A percentile compares a stretch with the other conserved stretches of the same genome.
phyloP scores from a whole-genome alignment of 2,329 filamentous ascomycete genomes.

The Pyrenophora seminiperda region DNA sequence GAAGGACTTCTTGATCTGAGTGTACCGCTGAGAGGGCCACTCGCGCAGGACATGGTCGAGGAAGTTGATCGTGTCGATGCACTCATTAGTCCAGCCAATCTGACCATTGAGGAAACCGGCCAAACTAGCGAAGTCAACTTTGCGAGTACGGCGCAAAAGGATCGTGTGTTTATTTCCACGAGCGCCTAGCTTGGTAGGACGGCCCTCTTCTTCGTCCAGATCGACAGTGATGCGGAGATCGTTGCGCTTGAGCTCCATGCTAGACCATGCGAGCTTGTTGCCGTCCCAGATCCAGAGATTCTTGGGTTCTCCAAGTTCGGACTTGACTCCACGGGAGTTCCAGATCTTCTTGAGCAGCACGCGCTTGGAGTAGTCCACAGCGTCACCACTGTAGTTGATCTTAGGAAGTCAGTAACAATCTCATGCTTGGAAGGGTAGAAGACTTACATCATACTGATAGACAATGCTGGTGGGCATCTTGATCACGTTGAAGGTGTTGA shows the following conservation, averaged over 20 bases:
- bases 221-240: slow-evolving; percentile 64
- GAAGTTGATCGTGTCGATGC: slow-evolving; percentile 85
- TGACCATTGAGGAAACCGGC: slow-evolving; percentile 67
- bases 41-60: slow-evolving; percentile 88
- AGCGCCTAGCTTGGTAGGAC: slow-evolving; percentile 15
- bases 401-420: slow-evolving; percentile 43
- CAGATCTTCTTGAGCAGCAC: slow-evolving; percentile 77
- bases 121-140: slow-evolving; percentile 70
- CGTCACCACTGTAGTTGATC: slow-evolving; percentile 67
- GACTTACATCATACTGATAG: slow-evolving; percentile 83
- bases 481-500: slow-evolving; percentile 78
- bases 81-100: slow-evolving; percentile 57
- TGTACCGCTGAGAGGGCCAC: slow-evolving; percentile 69
- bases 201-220: slow-evolving; percentile 68
- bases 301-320: slow-evolving; percentile 52
- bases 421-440: not conserved
- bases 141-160: slow-evolving; percentile 67
- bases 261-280: slow-evolving; percentile 78
- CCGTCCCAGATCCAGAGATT: slow-evolving; percentile 78
- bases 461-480: slow-evolving; percentile 66
- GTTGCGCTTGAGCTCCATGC: slow-evolving; percentile 31
- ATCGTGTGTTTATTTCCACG: slow-evolving; percentile 62
- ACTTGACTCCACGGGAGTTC: slow-evolving; percentile 66
- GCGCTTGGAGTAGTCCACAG: slow-evolving; percentile 61
- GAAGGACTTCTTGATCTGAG: slow-evolving; percentile 80